Evolutionary conservation across 345 rosid species (phyloP).

Genomic region (Sonneratia caseolaris): DNA sequence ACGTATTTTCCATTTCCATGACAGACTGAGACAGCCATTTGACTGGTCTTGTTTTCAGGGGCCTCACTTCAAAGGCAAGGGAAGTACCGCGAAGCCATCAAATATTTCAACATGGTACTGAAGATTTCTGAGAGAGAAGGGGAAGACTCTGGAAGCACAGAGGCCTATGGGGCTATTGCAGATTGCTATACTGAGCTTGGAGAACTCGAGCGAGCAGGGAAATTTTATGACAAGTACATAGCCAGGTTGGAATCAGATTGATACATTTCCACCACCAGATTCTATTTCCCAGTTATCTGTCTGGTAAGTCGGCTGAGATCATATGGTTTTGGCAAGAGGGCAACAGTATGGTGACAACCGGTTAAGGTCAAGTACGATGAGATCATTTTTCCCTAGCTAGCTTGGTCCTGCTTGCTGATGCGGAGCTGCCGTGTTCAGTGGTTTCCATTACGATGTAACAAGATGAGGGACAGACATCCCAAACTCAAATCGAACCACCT

Average conservation of each 20-base stretch:
- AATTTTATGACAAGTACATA: constrained; percentile 70
- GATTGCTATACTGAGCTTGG: constrained; percentile 92
- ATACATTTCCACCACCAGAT: neutral
- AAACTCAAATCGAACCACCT: too few species aligned
- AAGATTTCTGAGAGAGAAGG: constrained; percentile 58
- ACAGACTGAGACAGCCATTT: neutral
- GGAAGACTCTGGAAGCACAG: constrained; percentile 81
- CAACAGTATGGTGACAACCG: too few species aligned
- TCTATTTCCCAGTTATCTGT: neutral
- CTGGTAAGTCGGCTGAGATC: too few species aligned
- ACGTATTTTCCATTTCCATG: too few species aligned
- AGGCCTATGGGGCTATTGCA: constrained; percentile 94
- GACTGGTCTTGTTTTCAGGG: constrained; percentile 24
- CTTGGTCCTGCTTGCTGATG: too few species aligned
- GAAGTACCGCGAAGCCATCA: constrained; percentile 65
- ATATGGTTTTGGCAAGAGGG: too few species aligned
- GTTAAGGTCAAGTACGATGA: too few species aligned
- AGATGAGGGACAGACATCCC: too few species aligned
- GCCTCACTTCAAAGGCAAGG: constrained; percentile 91
- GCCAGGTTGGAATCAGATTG: constrained; percentile 70
- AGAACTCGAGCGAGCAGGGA: constrained; percentile 82
- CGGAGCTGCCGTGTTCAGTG: too few species aligned
- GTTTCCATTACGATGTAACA: too few species aligned
- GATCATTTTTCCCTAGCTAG: too few species aligned
- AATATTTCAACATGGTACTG: constrained; percentile 71